phyloP scores from a whole-genome alignment of 2,329 filamentous ascomycete genomes.

The Phaeomoniella chlamydospora region DNA sequence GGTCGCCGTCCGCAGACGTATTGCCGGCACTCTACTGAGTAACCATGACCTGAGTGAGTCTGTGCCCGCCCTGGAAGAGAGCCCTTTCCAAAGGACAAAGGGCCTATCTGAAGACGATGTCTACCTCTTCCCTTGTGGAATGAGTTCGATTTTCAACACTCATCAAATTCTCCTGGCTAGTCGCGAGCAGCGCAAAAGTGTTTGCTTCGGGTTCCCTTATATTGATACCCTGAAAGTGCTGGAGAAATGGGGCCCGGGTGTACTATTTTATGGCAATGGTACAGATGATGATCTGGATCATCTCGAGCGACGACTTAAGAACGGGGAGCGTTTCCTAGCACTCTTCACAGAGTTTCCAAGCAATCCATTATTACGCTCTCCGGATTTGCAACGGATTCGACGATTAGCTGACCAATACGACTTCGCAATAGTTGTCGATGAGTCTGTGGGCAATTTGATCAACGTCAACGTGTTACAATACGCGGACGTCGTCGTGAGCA shows the following conservation, averaged over 20 bases:
- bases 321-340: slow-evolving; percentile 63
- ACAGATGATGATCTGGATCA: slow-evolving; percentile 68
- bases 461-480: slow-evolving; percentile 86
- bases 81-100: slow-evolving; percentile 31
- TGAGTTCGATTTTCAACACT: slow-evolving; percentile 88
- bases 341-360: slow-evolving; percentile 93
- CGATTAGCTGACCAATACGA: slow-evolving; percentile 65
- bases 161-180: slow-evolving; percentile 59
- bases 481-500: slow-evolving; percentile 86
- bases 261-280: slow-evolving; percentile 73
- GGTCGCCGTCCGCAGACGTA: slow-evolving; percentile 70
- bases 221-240: slow-evolving; percentile 92
- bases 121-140: slow-evolving; percentile 76
- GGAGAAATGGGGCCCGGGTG: slow-evolving; percentile 85
- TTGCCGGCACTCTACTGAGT: slow-evolving; percentile 68
- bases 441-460: slow-evolving; percentile 91
- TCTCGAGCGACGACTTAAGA: slow-evolving; percentile 54
- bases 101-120: slow-evolving; percentile 74
- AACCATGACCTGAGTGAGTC: slow-evolving; percentile 53
- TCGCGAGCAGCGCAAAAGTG: slow-evolving; percentile 45
- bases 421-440: slow-evolving; percentile 84
- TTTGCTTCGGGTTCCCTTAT: slow-evolving; percentile 95
- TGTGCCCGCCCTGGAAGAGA: slow-evolving; percentile 26
- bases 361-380: slow-evolving; percentile 76
- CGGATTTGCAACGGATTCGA: slow-evolving; percentile 71